phyloP scores from a whole-genome alignment of 352 stramenopile genomes.

The Pythium folliculosum region DNA sequence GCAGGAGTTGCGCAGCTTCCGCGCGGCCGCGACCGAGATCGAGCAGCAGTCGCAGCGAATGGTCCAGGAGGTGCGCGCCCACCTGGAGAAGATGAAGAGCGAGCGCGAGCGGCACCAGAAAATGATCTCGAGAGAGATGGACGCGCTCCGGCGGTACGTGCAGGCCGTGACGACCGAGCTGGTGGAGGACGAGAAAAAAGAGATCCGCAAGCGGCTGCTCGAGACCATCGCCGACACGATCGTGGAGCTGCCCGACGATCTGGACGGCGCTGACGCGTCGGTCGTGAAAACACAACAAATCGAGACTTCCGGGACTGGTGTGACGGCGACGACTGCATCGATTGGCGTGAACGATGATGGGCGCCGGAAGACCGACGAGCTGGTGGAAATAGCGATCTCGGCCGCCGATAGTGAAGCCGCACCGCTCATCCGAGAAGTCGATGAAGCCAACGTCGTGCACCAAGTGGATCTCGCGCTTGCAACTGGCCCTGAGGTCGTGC shows the following conservation, averaged over 20 bases:
- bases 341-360: not conserved
- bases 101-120: conserved; percentile 60
- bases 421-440: not conserved
- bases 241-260: not conserved
- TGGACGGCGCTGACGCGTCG: not conserved
- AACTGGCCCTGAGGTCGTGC: not conserved
- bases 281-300: too few species aligned
- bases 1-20: conserved; percentile 51
- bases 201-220: conserved; percentile 45
- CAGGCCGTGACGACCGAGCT: conserved; percentile 52
- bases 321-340: too few species aligned
- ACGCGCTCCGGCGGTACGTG: conserved; percentile 53
- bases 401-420: not conserved
- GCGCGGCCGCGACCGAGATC: conserved; percentile 46
- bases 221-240: conserved; percentile 30
- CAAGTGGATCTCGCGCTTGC: conserved; percentile 15
- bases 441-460: conserved; percentile 11
- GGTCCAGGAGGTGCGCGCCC: conserved; percentile 46
- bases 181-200: conserved; percentile 53
- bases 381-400: conserved; percentile 4
- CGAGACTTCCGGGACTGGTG: too few species aligned
- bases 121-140: conserved; percentile 70
- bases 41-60: conserved; percentile 56
- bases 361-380: not conserved
- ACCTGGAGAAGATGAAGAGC: conserved; percentile 48